Percentiles rank a stretch among this genome's conserved stretches.
These are phyloP conservation scores for Camellia sinensis DNA, from an alignment of 148 eudicot genomes.

Conservation along the genomic window DNA sequence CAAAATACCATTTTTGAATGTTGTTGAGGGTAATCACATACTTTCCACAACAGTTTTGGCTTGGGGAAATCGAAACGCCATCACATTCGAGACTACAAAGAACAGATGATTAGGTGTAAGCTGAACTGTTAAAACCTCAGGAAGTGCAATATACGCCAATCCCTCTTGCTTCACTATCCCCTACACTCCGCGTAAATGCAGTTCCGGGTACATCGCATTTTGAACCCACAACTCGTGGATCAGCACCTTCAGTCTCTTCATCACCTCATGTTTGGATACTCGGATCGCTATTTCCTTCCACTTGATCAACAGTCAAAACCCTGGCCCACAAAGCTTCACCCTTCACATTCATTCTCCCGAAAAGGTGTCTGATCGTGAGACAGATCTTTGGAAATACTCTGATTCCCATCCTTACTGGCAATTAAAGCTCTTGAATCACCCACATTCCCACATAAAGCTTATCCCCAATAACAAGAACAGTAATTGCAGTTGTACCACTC, in stretches of 20 bases:
- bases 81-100: conserved; percentile 96
- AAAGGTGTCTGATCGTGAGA: conserved; percentile 93
- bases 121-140: conserved; percentile 70
- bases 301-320: conserved; percentile 95
- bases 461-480: conserved; percentile 79
- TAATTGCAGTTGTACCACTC: conserved; percentile 97
- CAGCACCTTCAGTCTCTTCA: conserved; percentile 86
- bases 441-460: conserved; percentile 80
- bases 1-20: not conserved
- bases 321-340: conserved; percentile 84
- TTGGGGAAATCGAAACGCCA: conserved; percentile 87
- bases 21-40: conserved; percentile 23
- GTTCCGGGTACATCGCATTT: conserved; percentile 91
- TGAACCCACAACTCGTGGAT: conserved; percentile 96
- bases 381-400: conserved; percentile 56
- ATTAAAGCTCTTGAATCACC: conserved; percentile 95
- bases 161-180: conserved; percentile 80
- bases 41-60: conserved; percentile 87
- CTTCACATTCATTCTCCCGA: conserved; percentile 91
- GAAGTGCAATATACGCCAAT: conserved; percentile 90
- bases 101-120: conserved; percentile 68
- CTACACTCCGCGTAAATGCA: conserved; percentile 93
- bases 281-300: conserved; percentile 89
- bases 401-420: conserved; percentile 62
- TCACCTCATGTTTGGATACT: conserved; percentile 80